A percentile compares a stretch with the other conserved stretches of the same genome.
Evolutionary conservation across 176 grass and related monocot species (phyloP).

Genomic region (Hsuehochloa calcarea): DNA sequence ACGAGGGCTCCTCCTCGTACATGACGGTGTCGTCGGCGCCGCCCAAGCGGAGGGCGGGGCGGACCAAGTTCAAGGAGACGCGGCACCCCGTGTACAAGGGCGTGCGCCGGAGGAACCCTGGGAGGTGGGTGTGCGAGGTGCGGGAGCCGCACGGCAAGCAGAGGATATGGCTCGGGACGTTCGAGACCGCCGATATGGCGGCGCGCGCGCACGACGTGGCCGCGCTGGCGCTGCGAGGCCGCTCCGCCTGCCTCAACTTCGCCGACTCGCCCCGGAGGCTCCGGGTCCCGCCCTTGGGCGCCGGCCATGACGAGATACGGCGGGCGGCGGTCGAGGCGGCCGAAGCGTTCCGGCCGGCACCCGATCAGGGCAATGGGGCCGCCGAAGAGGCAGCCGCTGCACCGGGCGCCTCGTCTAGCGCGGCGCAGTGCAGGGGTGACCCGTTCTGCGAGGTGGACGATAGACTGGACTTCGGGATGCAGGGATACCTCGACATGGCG

Average conservation of each 20-base stretch:
- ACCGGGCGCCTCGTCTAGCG: background rate
- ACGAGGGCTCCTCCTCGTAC: slow-evolving; percentile 41
- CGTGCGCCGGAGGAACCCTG: slow-evolving; percentile 70
- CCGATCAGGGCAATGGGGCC: background rate
- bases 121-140: slow-evolving; percentile 97
- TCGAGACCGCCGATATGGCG: slow-evolving; percentile 89
- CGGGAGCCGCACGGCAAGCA: slow-evolving; percentile 83
- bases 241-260: slow-evolving; percentile 86
- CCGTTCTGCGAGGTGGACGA: slow-evolving; percentile 40
- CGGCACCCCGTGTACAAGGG: slow-evolving; percentile 93
- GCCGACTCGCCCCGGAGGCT: slow-evolving; percentile 68
- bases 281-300: slow-evolving; percentile 40
- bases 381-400: background rate
- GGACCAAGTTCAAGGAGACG: slow-evolving; percentile 97
- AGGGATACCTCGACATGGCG: slow-evolving; percentile 91
- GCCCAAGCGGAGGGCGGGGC: slow-evolving; percentile 74
- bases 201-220: slow-evolving; percentile 92
- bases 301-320: slow-evolving; percentile 55
- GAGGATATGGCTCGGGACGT: slow-evolving; percentile 88
- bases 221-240: slow-evolving; percentile 66
- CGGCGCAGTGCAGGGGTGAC: background rate
- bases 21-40: slow-evolving; percentile 76
- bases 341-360: slow-evolving; percentile 42
- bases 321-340: slow-evolving; percentile 52
- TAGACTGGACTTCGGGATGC: slow-evolving; percentile 70